Evolutionary conservation across 257 asterid species (phyloP).

Genomic region (Mentha longifolia): DNA sequence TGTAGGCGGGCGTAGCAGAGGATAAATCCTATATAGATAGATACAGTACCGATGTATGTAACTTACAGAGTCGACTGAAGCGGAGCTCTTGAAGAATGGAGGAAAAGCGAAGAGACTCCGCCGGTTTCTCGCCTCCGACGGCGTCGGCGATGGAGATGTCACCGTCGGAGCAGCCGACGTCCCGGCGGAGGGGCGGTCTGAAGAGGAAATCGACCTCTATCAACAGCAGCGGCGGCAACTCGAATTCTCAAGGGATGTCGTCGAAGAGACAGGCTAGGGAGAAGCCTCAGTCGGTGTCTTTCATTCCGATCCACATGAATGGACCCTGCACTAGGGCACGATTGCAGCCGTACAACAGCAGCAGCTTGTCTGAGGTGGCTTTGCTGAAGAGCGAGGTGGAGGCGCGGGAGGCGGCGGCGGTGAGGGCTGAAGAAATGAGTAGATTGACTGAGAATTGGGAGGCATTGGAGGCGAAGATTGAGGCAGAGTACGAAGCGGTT

Average conservation of each 20-base stretch:
- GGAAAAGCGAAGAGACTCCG: conserved; percentile 71
- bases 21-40: conserved; percentile 23
- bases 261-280: conserved; percentile 93
- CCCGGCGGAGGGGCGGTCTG: conserved; percentile 78
- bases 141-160: conserved; percentile 40
- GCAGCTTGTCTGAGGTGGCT: conserved; percentile 49
- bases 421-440: conserved; percentile 51
- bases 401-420: conserved; percentile 50
- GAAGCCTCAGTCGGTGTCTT: conserved; percentile 65
- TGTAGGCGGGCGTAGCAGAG: conserved; percentile 31
- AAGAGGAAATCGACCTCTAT: conserved; percentile 78
- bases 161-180: conserved; percentile 56
- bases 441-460: conserved; percentile 62
- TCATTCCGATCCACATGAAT: conserved; percentile 86
- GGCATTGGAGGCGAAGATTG: conserved; percentile 82
- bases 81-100: conserved; percentile 59
- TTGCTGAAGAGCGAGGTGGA: conserved; percentile 52
- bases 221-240: conserved; percentile 59
- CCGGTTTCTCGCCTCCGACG: conserved; percentile 60
- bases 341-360: conserved; percentile 66
- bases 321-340: conserved; percentile 96
- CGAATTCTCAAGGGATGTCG: conserved; percentile 53
- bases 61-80: conserved; percentile 44
- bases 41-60: conserved; percentile 33
- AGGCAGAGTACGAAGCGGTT: conserved; percentile 65